Base-by-base conservation (phyloP, 202 grass and related monocot species). In the Tripidium arundinaceum region DNA sequence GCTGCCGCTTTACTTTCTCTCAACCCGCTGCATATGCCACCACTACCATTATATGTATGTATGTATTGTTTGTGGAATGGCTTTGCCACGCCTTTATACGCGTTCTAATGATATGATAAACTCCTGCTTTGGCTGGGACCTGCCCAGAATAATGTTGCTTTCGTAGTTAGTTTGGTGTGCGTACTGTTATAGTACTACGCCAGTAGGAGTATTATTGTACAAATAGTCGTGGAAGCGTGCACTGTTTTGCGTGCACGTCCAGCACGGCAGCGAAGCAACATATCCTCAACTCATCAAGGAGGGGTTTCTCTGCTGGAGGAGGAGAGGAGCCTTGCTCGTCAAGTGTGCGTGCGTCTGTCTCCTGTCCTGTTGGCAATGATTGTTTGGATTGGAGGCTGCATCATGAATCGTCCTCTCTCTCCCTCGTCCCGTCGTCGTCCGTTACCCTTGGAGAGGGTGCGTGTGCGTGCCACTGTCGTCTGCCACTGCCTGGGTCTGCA, bases 61-160 rank as follows among this genome's bases (percentile, higher is more conserved):
- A 28, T 69, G 25, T 58, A 6, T 2, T 2, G 68, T 7, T 22
- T 31, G 47, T 33, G 69, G 21, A 25, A 62, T 80, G 42, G 69
- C 59, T 84, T 77, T 41, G 41, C 75, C 65, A 28, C 70, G 25
- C 3, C 58, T 36, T 60, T 85, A 47, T 69, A 45, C 52, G 41
- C 86, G 19, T 5, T 84, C 76, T 76, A 76, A 76, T 80, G 63
- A 88, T 59, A 10, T 10, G n/a, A 1, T 9, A 24, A 0, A 5
- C 54, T 24, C 21, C 42, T 1, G 3, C 28, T 7, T 47, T 41
- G 58, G 33, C 39, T 9, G 28, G 39, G 57, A 15, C 21, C 52
- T 55, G 16, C 11, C 21, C 21, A 58, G 22, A 41, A 69, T 28
- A 33, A 70, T 76, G 52, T 25, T 52, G 49, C 49, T 52, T 52